Conservation (phyloP, 768 basidiomycete genomes). For the Pleurotus citrinopileatus region DNA sequence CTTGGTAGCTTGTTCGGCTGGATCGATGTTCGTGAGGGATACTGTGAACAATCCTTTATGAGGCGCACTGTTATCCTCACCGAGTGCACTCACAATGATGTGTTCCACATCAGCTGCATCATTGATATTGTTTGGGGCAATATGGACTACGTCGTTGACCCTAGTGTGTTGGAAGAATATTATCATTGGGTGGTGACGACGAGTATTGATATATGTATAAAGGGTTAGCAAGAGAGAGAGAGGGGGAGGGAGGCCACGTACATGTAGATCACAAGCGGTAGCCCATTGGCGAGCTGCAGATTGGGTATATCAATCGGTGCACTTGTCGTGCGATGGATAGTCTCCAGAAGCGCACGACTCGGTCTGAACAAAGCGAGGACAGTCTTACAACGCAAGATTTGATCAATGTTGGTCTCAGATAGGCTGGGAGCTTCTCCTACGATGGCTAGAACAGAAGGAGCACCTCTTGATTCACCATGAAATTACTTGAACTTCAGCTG, state of each 20-base stretch:
- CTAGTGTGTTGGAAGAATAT: too few species aligned
- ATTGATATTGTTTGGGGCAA: background rate
- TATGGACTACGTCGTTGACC: background rate
- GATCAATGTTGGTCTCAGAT: background rate
- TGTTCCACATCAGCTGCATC: background rate
- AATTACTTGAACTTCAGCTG: background rate
- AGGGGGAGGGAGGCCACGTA: background rate
- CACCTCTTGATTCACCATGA: too few species aligned
- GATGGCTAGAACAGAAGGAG: background rate
- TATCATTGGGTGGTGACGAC: too few species aligned
- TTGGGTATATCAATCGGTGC: background rate
- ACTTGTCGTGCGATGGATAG: background rate
- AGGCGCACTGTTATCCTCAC: background rate
- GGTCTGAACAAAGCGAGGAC: background rate
- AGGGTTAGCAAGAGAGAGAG: background rate
- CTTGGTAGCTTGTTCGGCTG: background rate
- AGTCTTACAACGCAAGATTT: background rate
- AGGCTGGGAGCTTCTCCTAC: background rate
- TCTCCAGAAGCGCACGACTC: background rate
- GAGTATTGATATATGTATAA: too few species aligned
- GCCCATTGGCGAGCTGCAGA: background rate
- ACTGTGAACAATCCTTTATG: background rate
- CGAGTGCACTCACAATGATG: background rate
- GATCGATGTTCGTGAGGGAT: background rate
- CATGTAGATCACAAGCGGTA: constrained; percentile 3